Percentiles rank a stretch among this genome's conserved stretches.
These are phyloP conservation scores for Tuber borchii DNA, from an alignment of 495 filamentous ascomycete genomes.

Conservation along the genomic window DNA sequence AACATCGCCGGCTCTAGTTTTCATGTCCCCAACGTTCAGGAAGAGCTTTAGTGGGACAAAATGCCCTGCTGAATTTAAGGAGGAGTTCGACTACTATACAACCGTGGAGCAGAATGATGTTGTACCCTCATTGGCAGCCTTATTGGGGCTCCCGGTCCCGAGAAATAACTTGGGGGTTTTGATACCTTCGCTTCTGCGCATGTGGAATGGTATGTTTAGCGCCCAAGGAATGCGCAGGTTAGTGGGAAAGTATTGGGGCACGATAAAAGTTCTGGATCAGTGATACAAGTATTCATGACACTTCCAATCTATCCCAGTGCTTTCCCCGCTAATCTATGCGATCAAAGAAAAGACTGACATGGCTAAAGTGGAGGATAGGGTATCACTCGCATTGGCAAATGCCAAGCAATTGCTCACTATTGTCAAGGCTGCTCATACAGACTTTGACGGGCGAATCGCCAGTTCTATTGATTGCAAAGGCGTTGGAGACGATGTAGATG, in stretches of 20 bases:
- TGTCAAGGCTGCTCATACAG: slow-evolving; percentile 62
- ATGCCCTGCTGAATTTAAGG: slow-evolving; percentile 45
- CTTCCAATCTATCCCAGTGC: not conserved
- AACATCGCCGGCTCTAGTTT: slow-evolving; percentile 84
- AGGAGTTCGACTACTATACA: slow-evolving; percentile 71
- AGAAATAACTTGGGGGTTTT: slow-evolving; percentile 86
- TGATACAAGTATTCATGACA: slow-evolving; percentile 1
- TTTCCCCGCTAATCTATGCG: not conserved
- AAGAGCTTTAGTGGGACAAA: slow-evolving; percentile 44
- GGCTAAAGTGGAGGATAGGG: slow-evolving; percentile 51
- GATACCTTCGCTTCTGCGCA: slow-evolving; percentile 65
- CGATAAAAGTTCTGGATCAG: slow-evolving; percentile 6
- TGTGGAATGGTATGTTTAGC: slow-evolving; percentile 54
- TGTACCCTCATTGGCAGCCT: slow-evolving; percentile 76
- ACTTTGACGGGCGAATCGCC: slow-evolving; percentile 46
- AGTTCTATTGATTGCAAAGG: slow-evolving; percentile 45
- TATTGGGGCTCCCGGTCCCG: slow-evolving; percentile 85
- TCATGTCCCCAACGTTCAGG: slow-evolving; percentile 80
- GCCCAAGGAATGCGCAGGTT: not conserved
- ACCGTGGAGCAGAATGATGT: slow-evolving; percentile 88
- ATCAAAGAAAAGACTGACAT: slow-evolving; percentile 28
- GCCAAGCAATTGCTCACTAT: slow-evolving; percentile 70
- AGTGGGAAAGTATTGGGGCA: slow-evolving; percentile 2
- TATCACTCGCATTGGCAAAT: slow-evolving; percentile 65
- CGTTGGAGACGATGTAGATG: slow-evolving; percentile 49